A percentile compares a stretch with the other conserved stretches of the same genome.
Evolutionary conservation across 768 basidiomycete species (phyloP).

Genomic region (Dacryopinax spathularia): DNA sequence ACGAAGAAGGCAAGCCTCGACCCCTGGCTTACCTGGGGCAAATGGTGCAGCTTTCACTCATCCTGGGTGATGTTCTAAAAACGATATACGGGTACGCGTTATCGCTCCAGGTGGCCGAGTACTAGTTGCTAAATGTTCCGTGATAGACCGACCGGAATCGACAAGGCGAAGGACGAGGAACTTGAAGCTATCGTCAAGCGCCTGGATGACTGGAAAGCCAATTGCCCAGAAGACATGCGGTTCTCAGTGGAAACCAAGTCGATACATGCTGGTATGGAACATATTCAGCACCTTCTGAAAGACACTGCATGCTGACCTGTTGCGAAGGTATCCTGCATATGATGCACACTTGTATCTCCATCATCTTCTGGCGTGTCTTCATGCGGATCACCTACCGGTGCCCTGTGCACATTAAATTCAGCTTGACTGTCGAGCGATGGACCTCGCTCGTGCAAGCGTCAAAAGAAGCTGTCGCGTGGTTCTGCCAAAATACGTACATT

Average conservation of each 20-base stretch:
- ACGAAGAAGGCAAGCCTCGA: slow-evolving; percentile 9
- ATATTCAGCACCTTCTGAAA: not conserved
- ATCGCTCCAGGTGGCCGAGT: slow-evolving; percentile 8
- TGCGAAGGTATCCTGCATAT: slow-evolving; percentile 68
- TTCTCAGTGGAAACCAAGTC: slow-evolving; percentile 59
- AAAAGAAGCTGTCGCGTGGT: slow-evolving; percentile 77
- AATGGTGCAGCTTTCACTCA: slow-evolving; percentile 77
- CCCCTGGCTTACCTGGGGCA: slow-evolving; percentile 59
- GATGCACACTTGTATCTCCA: slow-evolving; percentile 75
- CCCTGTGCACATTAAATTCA: slow-evolving; percentile 79
- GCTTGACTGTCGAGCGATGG: slow-evolving; percentile 70
- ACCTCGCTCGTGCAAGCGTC: slow-evolving; percentile 54
- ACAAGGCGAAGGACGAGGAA: slow-evolving; percentile 68
- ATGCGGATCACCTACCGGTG: slow-evolving; percentile 93
- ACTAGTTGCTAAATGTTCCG: not conserved
- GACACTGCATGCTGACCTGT: not conserved
- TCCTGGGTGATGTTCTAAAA: slow-evolving; percentile 84
- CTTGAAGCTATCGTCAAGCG: slow-evolving; percentile 49
- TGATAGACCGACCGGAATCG: slow-evolving; percentile 15
- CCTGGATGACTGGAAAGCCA: slow-evolving; percentile 61
- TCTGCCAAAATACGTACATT: slow-evolving; percentile 60
- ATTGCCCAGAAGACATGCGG: slow-evolving; percentile 61
- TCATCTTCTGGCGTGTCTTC: slow-evolving; percentile 97
- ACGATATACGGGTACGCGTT: slow-evolving; percentile 67
- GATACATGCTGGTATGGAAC: slow-evolving; percentile 47